Base-by-base conservation (phyloP, 179 eudicot species). In the Spergularia azorica region DNA sequence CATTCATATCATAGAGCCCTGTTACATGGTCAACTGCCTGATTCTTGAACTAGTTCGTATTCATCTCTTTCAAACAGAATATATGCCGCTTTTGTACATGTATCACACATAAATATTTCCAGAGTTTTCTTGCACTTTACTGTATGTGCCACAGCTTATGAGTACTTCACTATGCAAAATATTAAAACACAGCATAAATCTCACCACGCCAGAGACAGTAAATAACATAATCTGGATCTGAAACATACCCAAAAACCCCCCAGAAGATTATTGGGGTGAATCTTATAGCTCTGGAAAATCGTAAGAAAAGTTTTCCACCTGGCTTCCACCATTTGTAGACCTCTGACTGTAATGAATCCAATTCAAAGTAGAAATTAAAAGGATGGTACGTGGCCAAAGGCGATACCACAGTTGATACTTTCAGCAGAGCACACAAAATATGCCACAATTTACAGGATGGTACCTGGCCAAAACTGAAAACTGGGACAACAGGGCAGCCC, bases 321-420 rank as follows among this genome's bases (percentile, higher is more conserved):
- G 98, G 98, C 79, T 89, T 94, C 98, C 98, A 94, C 98, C 98
- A 94, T 63, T 86, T 90, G 84, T 89, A 94, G 64, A 81, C 90
- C 69, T 89, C 54, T 1, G 94, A 83, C 97, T 94, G 90, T 84
- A 81, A 70, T 59, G 15, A 79, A 76, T 6, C 13, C 11, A n/a
- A 52, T 17, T 15, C 20, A 66, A 39, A 20, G 21, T 26, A 57
- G 21, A 13, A 21, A 52, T 20, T n/a, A 36, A 32, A 39, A 26
- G 43, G 26, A 9, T 50, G 62, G 18, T 59, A 57, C 15, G 15
- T 61, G 46, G 73, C 17, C 9, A 51, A 60, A 38, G 43, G n/a
- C 54, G 56, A 55, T 14, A 17, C 57, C 57, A n/a, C 59, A 36
- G n/a, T 12, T 9, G 51, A 66, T 66, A n/a, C 36, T 70, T 62